A percentile compares a stretch with the other conserved stretches of the same genome.
Evolutionary conservation across 2,329 filamentous ascomycete genomes (phyloP).

Genomic region (Endothia cerciana): DNA sequence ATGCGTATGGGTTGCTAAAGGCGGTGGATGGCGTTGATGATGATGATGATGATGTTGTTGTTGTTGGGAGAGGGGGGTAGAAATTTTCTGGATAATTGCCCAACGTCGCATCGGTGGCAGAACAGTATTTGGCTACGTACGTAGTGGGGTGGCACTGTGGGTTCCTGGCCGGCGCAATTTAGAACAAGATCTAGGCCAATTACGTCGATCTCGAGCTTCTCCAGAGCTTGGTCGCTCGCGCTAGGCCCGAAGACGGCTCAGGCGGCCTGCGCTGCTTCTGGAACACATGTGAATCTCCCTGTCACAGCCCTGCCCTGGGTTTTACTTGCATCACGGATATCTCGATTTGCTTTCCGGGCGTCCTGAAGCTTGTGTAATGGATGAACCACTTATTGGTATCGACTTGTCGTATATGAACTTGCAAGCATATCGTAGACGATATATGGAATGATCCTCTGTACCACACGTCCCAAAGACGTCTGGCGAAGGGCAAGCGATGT

Average conservation of each 20-base stretch:
- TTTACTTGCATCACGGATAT: background rate
- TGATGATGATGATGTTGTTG: background rate
- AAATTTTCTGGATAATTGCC: background rate
- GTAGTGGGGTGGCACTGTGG: conserved; percentile 1
- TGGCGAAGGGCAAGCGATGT: background rate
- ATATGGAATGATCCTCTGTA: no score
- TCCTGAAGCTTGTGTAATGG: background rate
- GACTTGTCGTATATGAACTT: background rate
- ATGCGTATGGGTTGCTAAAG: background rate
- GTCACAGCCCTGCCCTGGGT: background rate
- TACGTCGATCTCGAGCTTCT: conserved; percentile 2
- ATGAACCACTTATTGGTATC: background rate
- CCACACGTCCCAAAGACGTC: no score
- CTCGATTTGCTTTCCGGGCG: background rate
- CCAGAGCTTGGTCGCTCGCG: background rate
- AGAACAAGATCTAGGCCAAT: background rate
- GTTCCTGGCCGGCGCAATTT: background rate
- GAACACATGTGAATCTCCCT: background rate
- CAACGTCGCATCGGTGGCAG: conserved; percentile 6
- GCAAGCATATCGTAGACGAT: background rate
- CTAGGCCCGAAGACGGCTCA: background rate
- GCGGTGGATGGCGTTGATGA: background rate
- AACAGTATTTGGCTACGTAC: background rate
- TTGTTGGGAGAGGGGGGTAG: background rate
- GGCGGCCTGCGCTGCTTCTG: background rate